Percentiles rank a stretch among this genome's conserved stretches.
Evolutionary conservation across 2,329 filamentous ascomycete species (phyloP).

Genomic region (Colletotrichum navitas): DNA sequence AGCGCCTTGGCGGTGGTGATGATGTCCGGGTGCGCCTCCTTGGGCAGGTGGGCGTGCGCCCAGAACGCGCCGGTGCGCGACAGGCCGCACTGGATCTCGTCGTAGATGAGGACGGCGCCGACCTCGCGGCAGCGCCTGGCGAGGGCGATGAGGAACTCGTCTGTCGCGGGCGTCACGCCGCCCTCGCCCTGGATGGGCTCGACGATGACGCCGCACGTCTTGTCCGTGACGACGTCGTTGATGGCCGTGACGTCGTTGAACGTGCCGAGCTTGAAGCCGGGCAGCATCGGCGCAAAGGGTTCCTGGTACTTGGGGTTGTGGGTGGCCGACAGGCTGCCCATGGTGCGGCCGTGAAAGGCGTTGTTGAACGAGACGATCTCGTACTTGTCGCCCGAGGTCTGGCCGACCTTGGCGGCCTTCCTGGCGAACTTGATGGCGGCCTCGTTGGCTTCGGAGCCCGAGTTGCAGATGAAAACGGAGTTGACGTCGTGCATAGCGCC

Average conservation of each 20-base stretch:
- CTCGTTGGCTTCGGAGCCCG: constrained; percentile 96
- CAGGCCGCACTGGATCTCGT: constrained; percentile 97
- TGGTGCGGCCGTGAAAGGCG: constrained; percentile 96
- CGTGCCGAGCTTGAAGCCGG: constrained; percentile 87
- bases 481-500: constrained; percentile 85
- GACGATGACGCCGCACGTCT: constrained; percentile 93
- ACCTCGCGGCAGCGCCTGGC: constrained; percentile 87
- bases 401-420: constrained; percentile 84
- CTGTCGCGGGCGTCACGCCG: constrained; percentile 85
- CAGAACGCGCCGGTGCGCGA: constrained; percentile 89
- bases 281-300: constrained; percentile 95
- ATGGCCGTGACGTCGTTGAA: constrained; percentile 86
- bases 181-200: constrained; percentile 99
- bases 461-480: constrained; percentile 94
- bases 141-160: constrained; percentile 87
- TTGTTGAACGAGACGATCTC: constrained; percentile 92
- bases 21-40: constrained; percentile 90
- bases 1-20: constrained; percentile 95
- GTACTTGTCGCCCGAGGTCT: constrained; percentile 78
- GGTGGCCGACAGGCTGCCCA: constrained; percentile 95
- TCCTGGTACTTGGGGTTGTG: constrained; percentile 98
- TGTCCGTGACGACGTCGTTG: constrained; percentile 79
- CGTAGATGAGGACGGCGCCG: constrained; percentile 90
- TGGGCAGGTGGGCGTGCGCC: constrained; percentile 83
- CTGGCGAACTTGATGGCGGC: constrained; percentile 97